These are phyloP conservation scores for Trichophyton rubrum DNA, from an alignment of 2,329 filamentous ascomycete species.

Conservation along the genomic window DNA sequence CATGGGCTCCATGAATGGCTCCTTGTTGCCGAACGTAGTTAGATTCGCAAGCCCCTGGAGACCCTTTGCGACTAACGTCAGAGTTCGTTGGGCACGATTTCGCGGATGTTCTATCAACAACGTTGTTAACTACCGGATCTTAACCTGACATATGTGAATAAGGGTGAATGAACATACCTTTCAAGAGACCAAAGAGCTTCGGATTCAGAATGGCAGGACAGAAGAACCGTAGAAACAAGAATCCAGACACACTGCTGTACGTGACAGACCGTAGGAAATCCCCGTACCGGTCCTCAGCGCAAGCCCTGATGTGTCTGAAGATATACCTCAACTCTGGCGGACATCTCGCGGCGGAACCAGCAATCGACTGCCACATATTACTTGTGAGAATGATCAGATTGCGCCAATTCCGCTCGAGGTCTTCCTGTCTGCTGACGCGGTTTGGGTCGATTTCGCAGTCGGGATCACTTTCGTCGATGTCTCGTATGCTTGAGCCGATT, in stretches of 20 bases:
- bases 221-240: constrained; percentile 88
- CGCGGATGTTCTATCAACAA: constrained; percentile 59
- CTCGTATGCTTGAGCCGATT: constrained; percentile 68
- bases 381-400: constrained; percentile 64
- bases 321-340: constrained; percentile 73
- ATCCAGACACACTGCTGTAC: constrained; percentile 90
- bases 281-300: constrained; percentile 87
- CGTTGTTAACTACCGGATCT: neutral
- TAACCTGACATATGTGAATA: too few species aligned
- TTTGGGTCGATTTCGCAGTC: constrained; percentile 94
- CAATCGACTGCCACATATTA: constrained; percentile 75
- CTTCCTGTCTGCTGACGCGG: constrained; percentile 52
- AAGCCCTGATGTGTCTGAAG: constrained; percentile 80
- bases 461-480: constrained; percentile 81
- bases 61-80: constrained; percentile 86
- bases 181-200: constrained; percentile 77
- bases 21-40: constrained; percentile 82
- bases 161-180: constrained; percentile 35
- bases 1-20: constrained; percentile 99
- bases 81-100: constrained; percentile 67
- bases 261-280: constrained; percentile 80
- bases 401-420: constrained; percentile 73
- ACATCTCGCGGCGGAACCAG: constrained; percentile 58
- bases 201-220: constrained; percentile 93
- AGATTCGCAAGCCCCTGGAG: constrained; percentile 84